phyloP scores from a whole-genome alignment of 345 rosid genomes.

The Populus simonii region DNA sequence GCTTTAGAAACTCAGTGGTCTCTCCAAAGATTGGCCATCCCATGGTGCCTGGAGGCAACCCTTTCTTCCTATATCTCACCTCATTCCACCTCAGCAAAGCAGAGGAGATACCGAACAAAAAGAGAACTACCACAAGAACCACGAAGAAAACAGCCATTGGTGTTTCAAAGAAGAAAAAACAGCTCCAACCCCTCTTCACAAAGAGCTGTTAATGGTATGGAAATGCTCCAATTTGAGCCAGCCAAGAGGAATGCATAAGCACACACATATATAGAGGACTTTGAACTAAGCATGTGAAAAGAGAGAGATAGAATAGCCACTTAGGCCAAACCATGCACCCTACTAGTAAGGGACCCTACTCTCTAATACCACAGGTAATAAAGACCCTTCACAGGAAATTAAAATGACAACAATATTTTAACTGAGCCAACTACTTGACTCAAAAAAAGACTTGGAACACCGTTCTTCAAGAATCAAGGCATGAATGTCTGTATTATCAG shows the following conservation, averaged over 20 bases:
- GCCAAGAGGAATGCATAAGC: constrained; percentile 23
- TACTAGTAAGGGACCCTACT: constrained; percentile 21
- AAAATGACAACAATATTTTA: not conserved
- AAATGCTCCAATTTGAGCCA: constrained; percentile 14
- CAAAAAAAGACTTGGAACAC: not conserved
- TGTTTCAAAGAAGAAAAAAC: constrained; percentile 3
- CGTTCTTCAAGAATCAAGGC: not conserved
- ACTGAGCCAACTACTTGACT: constrained; percentile 1
- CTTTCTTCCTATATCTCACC: constrained; percentile 50
- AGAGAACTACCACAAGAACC: constrained; percentile 23
- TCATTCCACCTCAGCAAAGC: constrained; percentile 73
- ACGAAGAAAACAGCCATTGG: constrained; percentile 67
- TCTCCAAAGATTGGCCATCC: constrained; percentile 91
- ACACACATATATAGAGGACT: constrained; percentile 17
- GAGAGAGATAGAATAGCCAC: constrained; percentile 4
- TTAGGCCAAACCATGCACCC: constrained; percentile 40
- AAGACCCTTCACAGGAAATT: constrained; percentile 10
- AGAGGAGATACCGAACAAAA: constrained; percentile 43
- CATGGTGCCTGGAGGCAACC: constrained; percentile 88
- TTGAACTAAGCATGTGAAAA: not conserved
- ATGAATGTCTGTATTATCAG: constrained; percentile 7
- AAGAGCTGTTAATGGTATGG: constrained; percentile 11
- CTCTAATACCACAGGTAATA: constrained; percentile 7
- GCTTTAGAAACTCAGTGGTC: constrained; percentile 70
- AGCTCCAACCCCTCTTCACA: constrained; percentile 6